Evolutionary conservation across 306 rosid genomes (phyloP).

Genomic region (Fragaria vesca): DNA sequence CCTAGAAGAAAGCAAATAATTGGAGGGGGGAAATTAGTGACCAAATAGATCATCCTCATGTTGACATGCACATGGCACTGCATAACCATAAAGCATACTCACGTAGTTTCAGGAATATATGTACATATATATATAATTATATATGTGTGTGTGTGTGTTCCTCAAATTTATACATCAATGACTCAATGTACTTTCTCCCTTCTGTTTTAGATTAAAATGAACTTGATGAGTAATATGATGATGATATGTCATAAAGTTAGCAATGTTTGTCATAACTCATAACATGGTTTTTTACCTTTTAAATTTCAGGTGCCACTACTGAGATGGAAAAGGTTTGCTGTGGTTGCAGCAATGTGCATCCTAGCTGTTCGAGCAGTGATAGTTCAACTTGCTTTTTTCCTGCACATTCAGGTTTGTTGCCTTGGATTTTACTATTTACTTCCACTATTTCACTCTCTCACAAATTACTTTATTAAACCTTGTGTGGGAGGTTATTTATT

Average conservation of each 20-base stretch:
- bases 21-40: background rate
- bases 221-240: background rate
- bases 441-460: background rate
- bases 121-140: too few relatives aligned
- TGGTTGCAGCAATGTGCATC: slow-evolving; percentile 93
- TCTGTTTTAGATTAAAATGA: background rate
- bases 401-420: slow-evolving; percentile 80
- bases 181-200: background rate
- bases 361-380: slow-evolving; percentile 91
- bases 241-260: background rate
- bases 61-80: background rate
- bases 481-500: background rate
- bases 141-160: background rate
- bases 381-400: slow-evolving; percentile 97
- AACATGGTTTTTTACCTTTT: slow-evolving; percentile 15
- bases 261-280: background rate
- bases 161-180: background rate
- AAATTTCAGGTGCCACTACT: slow-evolving; percentile 62
- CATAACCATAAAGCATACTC: background rate
- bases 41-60: background rate
- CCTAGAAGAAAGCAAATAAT: background rate
- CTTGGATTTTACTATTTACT: background rate
- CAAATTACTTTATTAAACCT: background rate
- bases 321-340: slow-evolving; percentile 96
- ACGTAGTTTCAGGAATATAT: background rate